A percentile compares a stretch with the other conserved stretches of the same genome.
Evolutionary conservation across 106 monocot species (phyloP).

Genomic region (Agapanthus africanus): DNA sequence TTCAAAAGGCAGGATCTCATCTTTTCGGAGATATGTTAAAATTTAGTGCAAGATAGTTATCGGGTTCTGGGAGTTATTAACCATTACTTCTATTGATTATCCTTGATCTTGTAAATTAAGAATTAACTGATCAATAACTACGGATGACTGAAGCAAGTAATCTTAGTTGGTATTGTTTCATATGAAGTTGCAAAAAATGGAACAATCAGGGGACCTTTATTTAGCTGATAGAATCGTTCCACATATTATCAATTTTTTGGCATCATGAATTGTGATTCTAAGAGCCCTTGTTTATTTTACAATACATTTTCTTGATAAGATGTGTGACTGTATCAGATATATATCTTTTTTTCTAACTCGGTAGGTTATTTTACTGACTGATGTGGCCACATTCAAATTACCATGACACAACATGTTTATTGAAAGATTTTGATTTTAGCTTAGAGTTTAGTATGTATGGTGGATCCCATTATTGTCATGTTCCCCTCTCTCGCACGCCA

Average conservation of each 20-base stretch:
- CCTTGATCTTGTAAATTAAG: neutral
- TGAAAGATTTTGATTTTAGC: too few species aligned
- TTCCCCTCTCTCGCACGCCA: too few species aligned
- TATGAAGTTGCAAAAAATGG: too few species aligned
- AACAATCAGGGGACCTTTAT: too few species aligned
- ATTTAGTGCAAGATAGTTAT: neutral
- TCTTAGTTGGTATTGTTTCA: neutral
- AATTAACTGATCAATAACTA: neutral
- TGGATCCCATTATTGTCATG: too few species aligned
- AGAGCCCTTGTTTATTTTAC: neutral
- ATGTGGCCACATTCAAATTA: too few species aligned
- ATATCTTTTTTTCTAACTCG: too few species aligned
- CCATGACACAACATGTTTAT: too few species aligned
- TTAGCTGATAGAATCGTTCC: too few species aligned
- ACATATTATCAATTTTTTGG: neutral
- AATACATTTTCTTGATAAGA: neutral
- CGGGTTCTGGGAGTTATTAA: neutral
- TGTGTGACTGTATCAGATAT: too few species aligned
- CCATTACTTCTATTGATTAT: neutral
- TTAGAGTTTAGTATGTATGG: too few species aligned
- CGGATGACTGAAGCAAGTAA: neutral
- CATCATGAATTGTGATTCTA: neutral
- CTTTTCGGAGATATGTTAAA: neutral
- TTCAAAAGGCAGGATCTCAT: neutral
- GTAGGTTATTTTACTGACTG: too few species aligned